Conservation (phyloP, 768 basidiomycete species). For the Pulveroboletus sp. region DNA sequence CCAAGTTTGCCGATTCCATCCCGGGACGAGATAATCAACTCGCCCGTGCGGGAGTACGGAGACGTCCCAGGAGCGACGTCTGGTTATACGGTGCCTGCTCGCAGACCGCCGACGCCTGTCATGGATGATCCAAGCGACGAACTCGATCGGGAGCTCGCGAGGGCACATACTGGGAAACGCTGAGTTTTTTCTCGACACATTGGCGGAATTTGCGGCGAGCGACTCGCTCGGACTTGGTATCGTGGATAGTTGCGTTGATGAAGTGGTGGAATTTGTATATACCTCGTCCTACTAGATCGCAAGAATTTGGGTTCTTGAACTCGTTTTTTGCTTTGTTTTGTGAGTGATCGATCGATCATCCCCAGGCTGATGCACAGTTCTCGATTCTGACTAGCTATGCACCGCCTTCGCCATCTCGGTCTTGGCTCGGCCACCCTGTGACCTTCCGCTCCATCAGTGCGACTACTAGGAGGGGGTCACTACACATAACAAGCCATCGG, state of each 20-base stretch:
- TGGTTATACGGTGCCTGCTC: slow-evolving; percentile 50
- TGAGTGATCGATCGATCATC: no score
- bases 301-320: no score
- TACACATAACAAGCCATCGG: slow-evolving; percentile 1
- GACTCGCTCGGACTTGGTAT: not conserved
- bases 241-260: not conserved
- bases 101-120: slow-evolving; percentile 61
- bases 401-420: no score
- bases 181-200: slow-evolving; percentile 10
- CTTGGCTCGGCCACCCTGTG: no score
- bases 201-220: not conserved
- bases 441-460: no score
- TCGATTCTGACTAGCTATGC: no score
- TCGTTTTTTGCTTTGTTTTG: no score
- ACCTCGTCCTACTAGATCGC: no score
- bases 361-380: no score
- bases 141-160: slow-evolving; percentile 83
- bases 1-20: slow-evolving; percentile 73
- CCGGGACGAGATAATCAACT: slow-evolving; percentile 78
- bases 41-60: slow-evolving; percentile 63
- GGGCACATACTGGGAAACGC: slow-evolving; percentile 50
- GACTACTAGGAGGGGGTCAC: no score
- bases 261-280: no score
- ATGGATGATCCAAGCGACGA: slow-evolving; percentile 86
- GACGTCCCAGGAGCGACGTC: slow-evolving; percentile 68